Conservation (phyloP, 176 grass and related monocot species). For the Thinopyrum elongatum region DNA sequence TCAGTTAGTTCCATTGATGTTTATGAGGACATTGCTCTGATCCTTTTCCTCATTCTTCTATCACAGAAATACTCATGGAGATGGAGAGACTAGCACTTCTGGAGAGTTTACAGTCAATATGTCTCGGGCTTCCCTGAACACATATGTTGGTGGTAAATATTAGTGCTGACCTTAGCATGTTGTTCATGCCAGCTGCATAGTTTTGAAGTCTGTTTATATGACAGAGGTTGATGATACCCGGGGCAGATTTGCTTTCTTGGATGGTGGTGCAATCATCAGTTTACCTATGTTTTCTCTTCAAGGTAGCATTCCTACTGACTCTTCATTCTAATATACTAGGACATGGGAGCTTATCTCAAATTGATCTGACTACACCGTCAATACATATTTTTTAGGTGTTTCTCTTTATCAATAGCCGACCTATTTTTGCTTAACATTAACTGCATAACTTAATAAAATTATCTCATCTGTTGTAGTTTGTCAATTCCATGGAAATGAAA, state of each 20-base stretch:
- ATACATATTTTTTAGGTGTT: slow-evolving; percentile 12
- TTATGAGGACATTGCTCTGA: neutral
- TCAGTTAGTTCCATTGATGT: slow-evolving; percentile 2
- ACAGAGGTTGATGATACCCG: slow-evolving; percentile 70
- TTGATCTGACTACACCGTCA: neutral
- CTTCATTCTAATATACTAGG: slow-evolving; percentile 20
- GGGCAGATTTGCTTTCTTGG: slow-evolving; percentile 56
- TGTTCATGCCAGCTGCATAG: slow-evolving; percentile 20
- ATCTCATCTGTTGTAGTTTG: neutral
- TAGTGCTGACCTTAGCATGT: slow-evolving; percentile 12
- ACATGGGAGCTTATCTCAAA: slow-evolving; percentile 1
- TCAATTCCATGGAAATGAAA: slow-evolving; percentile 8
- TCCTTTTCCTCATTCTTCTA: slow-evolving; percentile 17
- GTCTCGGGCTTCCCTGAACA: slow-evolving; percentile 52
- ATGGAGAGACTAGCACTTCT: slow-evolving; percentile 40
- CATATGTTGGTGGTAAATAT: slow-evolving; percentile 71
- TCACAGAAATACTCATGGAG: slow-evolving; percentile 45
- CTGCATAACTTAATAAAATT: slow-evolving; percentile 2
- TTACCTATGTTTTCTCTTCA: slow-evolving; percentile 85
- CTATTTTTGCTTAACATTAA: slow-evolving; percentile 1
- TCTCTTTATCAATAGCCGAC: neutral
- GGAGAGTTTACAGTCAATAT: slow-evolving; percentile 52
- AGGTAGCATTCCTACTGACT: slow-evolving; percentile 41
- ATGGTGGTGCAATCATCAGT: slow-evolving; percentile 51
- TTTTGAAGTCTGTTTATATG: slow-evolving; percentile 27